Percentiles rank a stretch among this genome's conserved stretches.
Conservation (phyloP, 345 rosid genomes). For the Camelina neglecta region DNA sequence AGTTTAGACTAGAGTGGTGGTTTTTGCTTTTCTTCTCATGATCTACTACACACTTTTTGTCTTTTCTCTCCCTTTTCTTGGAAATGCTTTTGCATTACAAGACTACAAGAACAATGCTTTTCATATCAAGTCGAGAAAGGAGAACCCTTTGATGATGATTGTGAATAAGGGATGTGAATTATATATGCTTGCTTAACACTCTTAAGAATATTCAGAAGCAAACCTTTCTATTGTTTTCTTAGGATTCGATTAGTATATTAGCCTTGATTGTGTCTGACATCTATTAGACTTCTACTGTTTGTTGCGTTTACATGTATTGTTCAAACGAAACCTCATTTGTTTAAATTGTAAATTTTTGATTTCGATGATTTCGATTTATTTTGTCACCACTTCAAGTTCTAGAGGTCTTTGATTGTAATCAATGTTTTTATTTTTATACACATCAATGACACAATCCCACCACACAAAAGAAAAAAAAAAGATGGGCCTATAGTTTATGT, state of each 20-base stretch:
- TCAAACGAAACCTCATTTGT: too few relatives aligned
- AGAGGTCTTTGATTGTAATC: too few relatives aligned
- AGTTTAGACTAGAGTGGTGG: constrained; percentile 35
- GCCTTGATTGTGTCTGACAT: background rate
- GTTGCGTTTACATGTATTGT: too few relatives aligned
- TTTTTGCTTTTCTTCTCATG: constrained; percentile 31
- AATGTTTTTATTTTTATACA: too few relatives aligned
- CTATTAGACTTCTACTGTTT: too few relatives aligned
- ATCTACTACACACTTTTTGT: constrained; percentile 24
- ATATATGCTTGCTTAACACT: constrained; percentile 28
- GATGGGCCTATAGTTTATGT: background rate
- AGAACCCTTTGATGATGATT: constrained; percentile 28
- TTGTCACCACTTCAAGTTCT: too few relatives aligned
- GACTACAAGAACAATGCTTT: constrained; percentile 19
- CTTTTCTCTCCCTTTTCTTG: constrained; percentile 18
- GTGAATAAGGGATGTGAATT: constrained; percentile 32
- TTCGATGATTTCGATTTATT: too few relatives aligned
- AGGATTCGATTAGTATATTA: background rate
- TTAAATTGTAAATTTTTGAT: too few relatives aligned
- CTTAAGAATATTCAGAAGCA: background rate
- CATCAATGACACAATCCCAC: too few relatives aligned
- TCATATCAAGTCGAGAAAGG: constrained; percentile 18
- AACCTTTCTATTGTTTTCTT: constrained; percentile 6
- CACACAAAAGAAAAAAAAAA: too few relatives aligned
- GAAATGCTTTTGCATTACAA: constrained; percentile 25